phyloP scores from a whole-genome alignment of 2,329 filamentous ascomycete species.

The Emmonsia crescens region DNA sequence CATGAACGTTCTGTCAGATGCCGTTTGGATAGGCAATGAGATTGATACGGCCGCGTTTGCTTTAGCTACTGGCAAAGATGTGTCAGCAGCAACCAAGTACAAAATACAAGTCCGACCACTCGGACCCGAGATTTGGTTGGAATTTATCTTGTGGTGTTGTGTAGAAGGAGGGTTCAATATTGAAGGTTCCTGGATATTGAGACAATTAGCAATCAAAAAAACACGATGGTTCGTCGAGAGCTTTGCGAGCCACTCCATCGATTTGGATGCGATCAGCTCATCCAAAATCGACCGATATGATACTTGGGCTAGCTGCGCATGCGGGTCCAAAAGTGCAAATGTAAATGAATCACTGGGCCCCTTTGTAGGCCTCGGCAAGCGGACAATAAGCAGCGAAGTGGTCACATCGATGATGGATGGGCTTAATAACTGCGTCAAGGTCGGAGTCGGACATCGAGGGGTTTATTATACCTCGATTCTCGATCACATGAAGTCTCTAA shows the following conservation, averaged over 20 bases:
- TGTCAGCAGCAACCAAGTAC: constrained; percentile 28
- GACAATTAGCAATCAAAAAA: constrained; percentile 21
- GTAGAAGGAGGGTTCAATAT: constrained; percentile 35
- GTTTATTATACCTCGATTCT: constrained; percentile 15
- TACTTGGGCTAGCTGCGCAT: constrained; percentile 26
- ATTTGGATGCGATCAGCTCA: constrained; percentile 20
- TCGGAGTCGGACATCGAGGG: constrained; percentile 28
- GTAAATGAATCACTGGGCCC: constrained; percentile 15
- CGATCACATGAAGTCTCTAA: constrained; percentile 30
- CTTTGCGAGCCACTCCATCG: constrained; percentile 26
- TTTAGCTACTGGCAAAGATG: constrained; percentile 25
- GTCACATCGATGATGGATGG: constrained; percentile 46
- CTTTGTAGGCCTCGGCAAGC: constrained; percentile 31
- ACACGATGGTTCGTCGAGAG: constrained; percentile 32
- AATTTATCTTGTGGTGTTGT: constrained; percentile 42
- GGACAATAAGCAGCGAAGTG: constrained; percentile 49
- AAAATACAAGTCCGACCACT: constrained; percentile 34
- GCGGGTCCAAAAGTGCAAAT: constrained; percentile 7
- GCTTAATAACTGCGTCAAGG: constrained; percentile 36
- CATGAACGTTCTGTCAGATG: constrained; percentile 37
- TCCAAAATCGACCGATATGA: constrained; percentile 28
- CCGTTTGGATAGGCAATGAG: constrained; percentile 35
- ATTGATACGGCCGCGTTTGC: constrained; percentile 28
- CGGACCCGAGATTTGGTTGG: constrained; percentile 39
- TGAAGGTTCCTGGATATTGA: constrained; percentile 32